Percentiles rank a stretch among this genome's conserved stretches.
Conservation (phyloP, 75 land plant genomes). For the Selaginella tamariscina region DNA sequence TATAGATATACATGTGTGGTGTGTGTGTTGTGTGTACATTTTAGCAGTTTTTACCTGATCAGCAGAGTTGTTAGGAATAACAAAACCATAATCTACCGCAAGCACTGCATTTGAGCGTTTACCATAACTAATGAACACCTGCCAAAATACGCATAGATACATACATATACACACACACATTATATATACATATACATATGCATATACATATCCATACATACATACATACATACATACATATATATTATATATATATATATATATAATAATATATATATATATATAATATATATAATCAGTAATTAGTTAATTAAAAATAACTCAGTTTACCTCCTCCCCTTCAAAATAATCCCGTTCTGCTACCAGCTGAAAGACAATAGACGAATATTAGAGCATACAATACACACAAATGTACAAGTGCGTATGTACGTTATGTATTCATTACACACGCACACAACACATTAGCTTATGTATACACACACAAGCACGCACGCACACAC, state of each 20-base stretch:
- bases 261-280: too few species aligned
- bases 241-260: too few species aligned
- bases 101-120: conserved; percentile 65
- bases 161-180: too few species aligned
- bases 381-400: not conserved
- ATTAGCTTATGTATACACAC: too few species aligned
- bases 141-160: conserved; percentile 12
- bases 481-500: too few species aligned
- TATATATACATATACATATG: too few species aligned
- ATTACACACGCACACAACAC: too few species aligned
- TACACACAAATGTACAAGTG: too few species aligned
- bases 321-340: conserved; percentile 48
- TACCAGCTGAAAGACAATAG: conserved; percentile 41
- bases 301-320: not conserved
- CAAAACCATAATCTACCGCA: conserved; percentile 79
- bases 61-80: conserved; percentile 44
- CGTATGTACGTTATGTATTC: too few species aligned
- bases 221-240: too few species aligned
- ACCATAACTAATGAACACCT: conserved; percentile 84
- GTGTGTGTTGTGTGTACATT: not conserved
- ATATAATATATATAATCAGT: not conserved
- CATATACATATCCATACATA: too few species aligned
- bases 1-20: too few species aligned
- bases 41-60: conserved; percentile 55
- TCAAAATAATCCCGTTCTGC: conserved; percentile 61